Evolutionary conservation across 225 moss, liverwort and hornwort genomes (phyloP).

Genomic region (Pseudisothecium myosuroides): DNA sequence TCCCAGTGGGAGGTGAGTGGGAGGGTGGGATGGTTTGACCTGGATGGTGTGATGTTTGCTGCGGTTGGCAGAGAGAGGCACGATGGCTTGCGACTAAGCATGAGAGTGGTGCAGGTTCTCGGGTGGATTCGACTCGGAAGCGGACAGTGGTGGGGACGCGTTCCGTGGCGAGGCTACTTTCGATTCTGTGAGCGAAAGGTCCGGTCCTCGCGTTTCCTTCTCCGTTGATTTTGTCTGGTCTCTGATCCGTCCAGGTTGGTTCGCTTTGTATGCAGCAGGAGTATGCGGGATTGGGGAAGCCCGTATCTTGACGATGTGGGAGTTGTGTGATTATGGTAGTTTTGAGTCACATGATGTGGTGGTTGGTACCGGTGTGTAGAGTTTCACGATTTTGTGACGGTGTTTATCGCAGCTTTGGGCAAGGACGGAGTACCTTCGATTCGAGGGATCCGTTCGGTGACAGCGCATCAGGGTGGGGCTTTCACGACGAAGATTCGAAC

Average conservation of each 20-base stretch:
- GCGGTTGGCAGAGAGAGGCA: not conserved
- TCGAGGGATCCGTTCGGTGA: conserved; percentile 38
- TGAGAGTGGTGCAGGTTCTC: conserved; percentile 46
- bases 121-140: conserved; percentile 50
- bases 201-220: not conserved
- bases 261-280: not conserved
- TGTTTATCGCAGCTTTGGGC: conserved; percentile 19
- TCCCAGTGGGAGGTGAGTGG: conserved; percentile 60
- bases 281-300: not conserved
- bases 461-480: conserved; percentile 24
- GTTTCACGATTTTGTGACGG: not conserved
- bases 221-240: not conserved
- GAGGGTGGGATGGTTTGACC: not conserved
- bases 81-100: not conserved
- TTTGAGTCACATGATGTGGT: not conserved
- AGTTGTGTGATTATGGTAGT: not conserved
- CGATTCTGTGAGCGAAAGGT: conserved; percentile 63
- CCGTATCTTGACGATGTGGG: not conserved
- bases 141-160: conserved; percentile 22
- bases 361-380: not conserved
- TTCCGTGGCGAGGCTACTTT: conserved; percentile 62
- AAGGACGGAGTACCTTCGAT: conserved; percentile 15
- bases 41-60: not conserved
- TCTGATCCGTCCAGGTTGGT: not conserved
- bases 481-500: conserved; percentile 36